phyloP scores from a whole-genome alignment of 1,139 yeast genomes.

The Suhomyces terraborum region DNA sequence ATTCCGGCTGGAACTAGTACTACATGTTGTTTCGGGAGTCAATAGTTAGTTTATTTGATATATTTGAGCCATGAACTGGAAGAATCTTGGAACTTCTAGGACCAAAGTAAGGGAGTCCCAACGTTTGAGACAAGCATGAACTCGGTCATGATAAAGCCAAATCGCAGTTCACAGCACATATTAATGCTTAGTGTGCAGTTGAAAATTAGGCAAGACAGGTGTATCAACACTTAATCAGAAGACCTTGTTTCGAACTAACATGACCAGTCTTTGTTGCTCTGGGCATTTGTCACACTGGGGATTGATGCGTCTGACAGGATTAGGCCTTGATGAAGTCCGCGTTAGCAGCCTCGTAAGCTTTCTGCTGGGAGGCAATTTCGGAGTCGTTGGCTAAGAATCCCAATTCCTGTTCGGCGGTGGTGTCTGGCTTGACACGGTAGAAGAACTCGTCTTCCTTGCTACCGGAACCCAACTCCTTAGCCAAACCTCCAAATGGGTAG shows the following conservation, averaged over 20 bases:
- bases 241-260: background rate
- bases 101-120: too few species aligned
- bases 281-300: conserved; percentile 2
- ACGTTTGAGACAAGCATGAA: too few species aligned
- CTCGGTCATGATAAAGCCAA: too few species aligned
- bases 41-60: background rate
- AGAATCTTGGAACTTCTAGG: background rate
- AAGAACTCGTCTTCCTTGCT: conserved; percentile 47
- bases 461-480: conserved; percentile 69
- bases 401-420: conserved; percentile 41
- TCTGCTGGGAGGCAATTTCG: conserved; percentile 31
- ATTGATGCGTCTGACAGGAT: conserved; percentile 4
- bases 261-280: too few species aligned
- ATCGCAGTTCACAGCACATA: background rate
- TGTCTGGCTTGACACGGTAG: conserved; percentile 47
- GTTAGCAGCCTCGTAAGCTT: conserved; percentile 39
- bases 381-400: conserved; percentile 40
- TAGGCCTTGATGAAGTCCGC: conserved; percentile 40
- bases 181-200: background rate
- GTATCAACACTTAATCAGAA: background rate
- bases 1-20: too few species aligned
- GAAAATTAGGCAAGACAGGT: background rate
- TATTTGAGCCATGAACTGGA: background rate
- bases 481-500: conserved; percentile 75
- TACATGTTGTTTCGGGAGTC: background rate